These are phyloP conservation scores for Gossypium aridum DNA, from an alignment of 441 rosid genomes.

Conservation along the genomic window DNA sequence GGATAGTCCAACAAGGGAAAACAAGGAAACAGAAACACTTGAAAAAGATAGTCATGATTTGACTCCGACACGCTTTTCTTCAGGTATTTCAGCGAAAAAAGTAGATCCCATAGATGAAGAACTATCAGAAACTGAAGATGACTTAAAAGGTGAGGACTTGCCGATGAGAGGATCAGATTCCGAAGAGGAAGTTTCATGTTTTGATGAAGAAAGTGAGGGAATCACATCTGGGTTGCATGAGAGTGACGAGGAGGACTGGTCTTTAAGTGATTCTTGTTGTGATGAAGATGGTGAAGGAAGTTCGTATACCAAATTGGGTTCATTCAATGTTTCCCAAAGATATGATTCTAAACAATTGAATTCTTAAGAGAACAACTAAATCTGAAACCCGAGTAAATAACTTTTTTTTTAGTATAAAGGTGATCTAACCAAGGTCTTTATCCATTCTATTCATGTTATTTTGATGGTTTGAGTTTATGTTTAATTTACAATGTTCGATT, in stretches of 20 bases:
- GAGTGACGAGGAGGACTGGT: background rate
- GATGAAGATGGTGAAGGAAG: background rate
- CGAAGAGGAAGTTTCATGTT: constrained; percentile 13
- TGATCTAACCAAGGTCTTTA: background rate
- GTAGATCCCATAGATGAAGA: constrained; percentile 23
- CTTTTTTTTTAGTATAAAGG: background rate
- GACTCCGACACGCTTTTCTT: constrained; percentile 13
- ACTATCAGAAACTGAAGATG: constrained; percentile 30
- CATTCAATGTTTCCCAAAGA: background rate
- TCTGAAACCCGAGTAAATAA: background rate
- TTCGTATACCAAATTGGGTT: background rate
- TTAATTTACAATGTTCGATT: no score
- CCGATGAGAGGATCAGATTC: constrained; percentile 33
- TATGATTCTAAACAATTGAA: background rate
- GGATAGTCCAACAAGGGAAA: constrained; percentile 29
- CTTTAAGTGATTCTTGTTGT: background rate
- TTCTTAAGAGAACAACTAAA: background rate
- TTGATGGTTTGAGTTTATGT: background rate
- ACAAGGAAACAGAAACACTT: constrained; percentile 18
- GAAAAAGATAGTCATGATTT: constrained; percentile 16
- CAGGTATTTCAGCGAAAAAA: constrained; percentile 25
- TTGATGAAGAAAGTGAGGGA: constrained; percentile 14
- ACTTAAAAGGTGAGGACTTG: constrained; percentile 19
- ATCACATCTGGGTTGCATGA: background rate
- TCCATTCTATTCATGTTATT: background rate